These are phyloP conservation scores for Phytophthora colocasiae DNA, from an alignment of 352 stramenopile species.

Conservation along the genomic window DNA sequence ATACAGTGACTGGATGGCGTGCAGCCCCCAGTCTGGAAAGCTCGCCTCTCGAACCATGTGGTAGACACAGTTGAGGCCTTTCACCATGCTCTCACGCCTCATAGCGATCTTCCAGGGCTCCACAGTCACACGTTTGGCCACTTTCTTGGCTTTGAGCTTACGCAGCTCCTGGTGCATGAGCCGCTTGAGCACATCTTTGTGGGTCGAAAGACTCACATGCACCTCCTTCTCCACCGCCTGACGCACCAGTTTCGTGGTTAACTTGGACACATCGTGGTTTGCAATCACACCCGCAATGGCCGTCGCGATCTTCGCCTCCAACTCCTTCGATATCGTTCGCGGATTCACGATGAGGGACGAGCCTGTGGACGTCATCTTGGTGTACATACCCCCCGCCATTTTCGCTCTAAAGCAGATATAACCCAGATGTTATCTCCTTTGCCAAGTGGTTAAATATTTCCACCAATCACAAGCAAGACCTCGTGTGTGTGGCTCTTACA, in stretches of 20 bases:
- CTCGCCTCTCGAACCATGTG: constrained; percentile 34
- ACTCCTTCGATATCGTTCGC: constrained; percentile 82
- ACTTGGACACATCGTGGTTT: constrained; percentile 66
- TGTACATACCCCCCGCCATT: constrained; percentile 76
- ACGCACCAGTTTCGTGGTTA: constrained; percentile 84
- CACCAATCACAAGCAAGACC: constrained; percentile 21
- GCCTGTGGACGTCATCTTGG: constrained; percentile 75
- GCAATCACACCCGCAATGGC: constrained; percentile 75
- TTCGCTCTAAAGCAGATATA: constrained; percentile 1
- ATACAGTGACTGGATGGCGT: constrained; percentile 72
- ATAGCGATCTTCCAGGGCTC: constrained; percentile 70
- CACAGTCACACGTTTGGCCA: constrained; percentile 59
- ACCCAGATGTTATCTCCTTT: background rate
- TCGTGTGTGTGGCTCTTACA: constrained; percentile 21
- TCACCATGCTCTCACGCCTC: constrained; percentile 52
- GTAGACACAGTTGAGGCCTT: constrained; percentile 55
- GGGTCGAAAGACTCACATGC: constrained; percentile 85
- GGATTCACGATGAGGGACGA: constrained; percentile 78
- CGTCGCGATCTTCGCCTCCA: constrained; percentile 80
- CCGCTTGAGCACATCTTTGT: constrained; percentile 91
- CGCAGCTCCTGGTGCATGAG: constrained; percentile 88
- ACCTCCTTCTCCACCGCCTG: constrained; percentile 88
- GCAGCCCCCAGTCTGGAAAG: constrained; percentile 46
- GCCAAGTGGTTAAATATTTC: constrained; percentile 4
- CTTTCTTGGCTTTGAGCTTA: constrained; percentile 78